Percentiles rank a stretch among this genome's conserved stretches.
These are phyloP conservation scores for Tricholomella constricta DNA, from an alignment of 768 basidiomycete species.

Conservation along the genomic window DNA sequence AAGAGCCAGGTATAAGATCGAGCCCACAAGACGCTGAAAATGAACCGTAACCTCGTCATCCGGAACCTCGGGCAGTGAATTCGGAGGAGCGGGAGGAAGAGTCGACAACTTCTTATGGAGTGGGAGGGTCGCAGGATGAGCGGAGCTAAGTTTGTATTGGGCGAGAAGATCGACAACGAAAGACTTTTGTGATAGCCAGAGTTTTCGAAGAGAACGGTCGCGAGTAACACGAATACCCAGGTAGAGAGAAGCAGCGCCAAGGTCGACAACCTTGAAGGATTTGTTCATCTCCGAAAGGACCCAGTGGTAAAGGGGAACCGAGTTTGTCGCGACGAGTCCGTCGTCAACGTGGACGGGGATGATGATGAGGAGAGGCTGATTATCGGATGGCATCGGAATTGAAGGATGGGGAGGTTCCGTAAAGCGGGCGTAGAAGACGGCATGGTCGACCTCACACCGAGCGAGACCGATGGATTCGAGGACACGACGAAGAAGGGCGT, in stretches of 20 bases:
- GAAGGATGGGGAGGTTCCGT: slow-evolving; percentile 16
- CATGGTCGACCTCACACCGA: slow-evolving; percentile 26
- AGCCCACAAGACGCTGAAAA: slow-evolving; percentile 25
- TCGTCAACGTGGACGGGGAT: slow-evolving; percentile 30
- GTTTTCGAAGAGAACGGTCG: neutral
- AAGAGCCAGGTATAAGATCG: slow-evolving; percentile 29
- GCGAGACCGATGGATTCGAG: slow-evolving; percentile 19
- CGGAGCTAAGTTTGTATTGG: neutral
- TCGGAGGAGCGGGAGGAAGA: neutral
- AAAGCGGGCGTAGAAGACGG: slow-evolving; percentile 23
- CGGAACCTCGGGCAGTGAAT: slow-evolving; percentile 7
- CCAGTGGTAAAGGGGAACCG: slow-evolving; percentile 22
- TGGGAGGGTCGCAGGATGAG: neutral
- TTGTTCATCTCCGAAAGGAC: slow-evolving; percentile 5
- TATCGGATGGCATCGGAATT: slow-evolving; percentile 16
- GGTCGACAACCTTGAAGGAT: neutral
- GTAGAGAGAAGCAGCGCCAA: neutral
- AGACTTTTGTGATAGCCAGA: slow-evolving; percentile 5
- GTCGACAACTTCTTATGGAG: neutral
- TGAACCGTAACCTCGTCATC: slow-evolving; percentile 15
- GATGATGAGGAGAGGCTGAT: slow-evolving; percentile 15
- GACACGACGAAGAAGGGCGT: neutral
- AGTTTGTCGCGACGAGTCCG: slow-evolving; percentile 19
- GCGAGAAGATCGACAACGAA: too few species aligned
- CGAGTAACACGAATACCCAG: slow-evolving; percentile 5